Evolutionary conservation across 2,329 filamentous ascomycete genomes (phyloP), one percentile per base, ranked within the genome.

Genomic region (Penicillium sp.): DNA sequence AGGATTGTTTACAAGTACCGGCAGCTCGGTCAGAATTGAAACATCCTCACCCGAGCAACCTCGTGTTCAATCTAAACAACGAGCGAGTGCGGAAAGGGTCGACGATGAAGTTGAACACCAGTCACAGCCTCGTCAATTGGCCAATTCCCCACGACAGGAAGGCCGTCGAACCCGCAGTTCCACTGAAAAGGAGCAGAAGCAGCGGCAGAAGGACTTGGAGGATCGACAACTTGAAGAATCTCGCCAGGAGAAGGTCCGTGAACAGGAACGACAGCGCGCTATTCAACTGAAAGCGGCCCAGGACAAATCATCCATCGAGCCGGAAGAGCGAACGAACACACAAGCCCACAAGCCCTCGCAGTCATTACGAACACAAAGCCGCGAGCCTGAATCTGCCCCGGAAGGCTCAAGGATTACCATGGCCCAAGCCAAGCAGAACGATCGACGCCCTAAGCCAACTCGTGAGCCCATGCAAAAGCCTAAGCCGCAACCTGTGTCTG

Each of bases 1-100:
- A 72, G 90, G 88, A 14, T 83, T 97, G 47, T 87, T 97, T 59
- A 90, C 88, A 18, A 95, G 89, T 63, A 93, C 82, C 58, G 84
- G 81, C 55, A 78, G 81, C 43, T 81, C 84, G 43, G 81, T 81
- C 2, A 85, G 82, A 62, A 69, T 84, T 56, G 84, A 86, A 58
- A 77, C 77, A 27, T 75, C 81, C 7, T 78, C 78, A 14, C 75
- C 78, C 9, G 71, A 70, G 27, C 67, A 72, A 20, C 57, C 64
- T 2, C 71, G 68, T 37, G 47, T 65, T 15, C 69, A 71, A 42
- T 53, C 66, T 6, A 66, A 61, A 33, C 61, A 71, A 26, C 69
- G 67, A 45, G 58, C 63, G 6, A 67, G 62, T 33, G 54, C 68
- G 26, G 58, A 59, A 18, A 56, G 60, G 26, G 55, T 58, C 37